Percentiles rank a stretch among this genome's conserved stretches.
Conservation (phyloP, 306 rosid species). For the Geum urbanum region DNA sequence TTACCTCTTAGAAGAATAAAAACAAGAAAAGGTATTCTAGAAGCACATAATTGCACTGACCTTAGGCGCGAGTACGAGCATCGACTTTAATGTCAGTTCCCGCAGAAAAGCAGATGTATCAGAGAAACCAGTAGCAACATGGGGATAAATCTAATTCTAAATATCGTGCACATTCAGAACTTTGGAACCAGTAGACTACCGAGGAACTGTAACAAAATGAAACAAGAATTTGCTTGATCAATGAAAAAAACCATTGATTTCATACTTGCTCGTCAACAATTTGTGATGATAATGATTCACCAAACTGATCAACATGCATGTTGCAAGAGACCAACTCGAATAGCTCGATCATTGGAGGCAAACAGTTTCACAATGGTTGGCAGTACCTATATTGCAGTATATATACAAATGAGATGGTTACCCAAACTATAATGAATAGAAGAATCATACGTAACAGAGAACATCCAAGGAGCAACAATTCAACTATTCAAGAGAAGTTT, state of each 20-base stretch:
- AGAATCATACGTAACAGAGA: background rate
- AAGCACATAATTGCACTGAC: slow-evolving; percentile 32
- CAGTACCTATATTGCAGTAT: slow-evolving; percentile 51
- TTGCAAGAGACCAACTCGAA: slow-evolving; percentile 86
- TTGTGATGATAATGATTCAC: slow-evolving; percentile 84
- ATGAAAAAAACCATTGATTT: slow-evolving; percentile 11
- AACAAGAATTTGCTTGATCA: slow-evolving; percentile 21
- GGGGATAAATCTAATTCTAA: slow-evolving; percentile 79
- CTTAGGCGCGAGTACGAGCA: slow-evolving; percentile 93
- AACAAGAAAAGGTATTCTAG: background rate
- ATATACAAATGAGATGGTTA: slow-evolving; percentile 15
- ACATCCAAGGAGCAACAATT: background rate
- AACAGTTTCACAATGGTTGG: slow-evolving; percentile 86
- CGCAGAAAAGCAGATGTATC: slow-evolving; percentile 96
- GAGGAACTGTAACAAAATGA: slow-evolving; percentile 4
- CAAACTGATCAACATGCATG: slow-evolving; percentile 94
- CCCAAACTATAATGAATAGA: slow-evolving; percentile 12
- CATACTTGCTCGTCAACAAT: slow-evolving; percentile 88
- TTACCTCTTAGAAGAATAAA: no score
- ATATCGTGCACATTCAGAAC: slow-evolving; percentile 28
- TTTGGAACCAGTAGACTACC: slow-evolving; percentile 17
- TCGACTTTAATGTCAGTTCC: slow-evolving; percentile 92
- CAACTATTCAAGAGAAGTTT: slow-evolving; percentile 3
- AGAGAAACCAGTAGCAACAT: slow-evolving; percentile 89
- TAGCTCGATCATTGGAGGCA: slow-evolving; percentile 94